A percentile compares a stretch with the other conserved stretches of the same genome.
phyloP scores from a whole-genome alignment of 257 asterid genomes.

The Lycium barbarum region DNA sequence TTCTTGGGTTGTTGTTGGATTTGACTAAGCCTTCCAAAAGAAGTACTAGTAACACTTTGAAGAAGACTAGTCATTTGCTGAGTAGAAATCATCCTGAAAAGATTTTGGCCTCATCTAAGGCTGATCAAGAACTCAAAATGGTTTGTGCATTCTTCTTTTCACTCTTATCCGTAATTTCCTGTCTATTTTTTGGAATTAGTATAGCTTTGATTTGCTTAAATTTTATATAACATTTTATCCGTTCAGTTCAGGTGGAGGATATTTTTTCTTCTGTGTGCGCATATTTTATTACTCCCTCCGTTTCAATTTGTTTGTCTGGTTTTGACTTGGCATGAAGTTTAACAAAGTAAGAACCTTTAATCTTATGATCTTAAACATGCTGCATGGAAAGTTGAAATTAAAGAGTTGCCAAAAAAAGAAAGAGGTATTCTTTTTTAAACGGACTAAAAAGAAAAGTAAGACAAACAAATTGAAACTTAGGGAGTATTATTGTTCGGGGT shows the following conservation, averaged over 20 bases:
- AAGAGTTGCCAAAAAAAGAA: too few species aligned
- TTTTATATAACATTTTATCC: neutral
- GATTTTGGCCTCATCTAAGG: slow-evolving; percentile 43
- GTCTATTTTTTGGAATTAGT: neutral
- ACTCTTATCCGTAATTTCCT: neutral
- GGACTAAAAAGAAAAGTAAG: too few species aligned
- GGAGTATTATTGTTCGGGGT: neutral
- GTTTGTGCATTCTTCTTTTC: slow-evolving; percentile 33
- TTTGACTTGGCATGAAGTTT: too few species aligned
- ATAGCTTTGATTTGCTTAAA: neutral
- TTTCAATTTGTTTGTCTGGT: too few species aligned
- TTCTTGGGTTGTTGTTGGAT: slow-evolving; percentile 74
- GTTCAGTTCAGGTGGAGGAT: slow-evolving; percentile 13
- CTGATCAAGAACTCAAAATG: slow-evolving; percentile 84
- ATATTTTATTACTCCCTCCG: neutral
- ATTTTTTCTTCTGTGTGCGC: too few species aligned
- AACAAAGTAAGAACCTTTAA: too few species aligned
- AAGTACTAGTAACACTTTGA: slow-evolving; percentile 36
- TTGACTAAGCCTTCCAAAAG: slow-evolving; percentile 55
- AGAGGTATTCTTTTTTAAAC: too few species aligned
- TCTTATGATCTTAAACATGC: too few species aligned
- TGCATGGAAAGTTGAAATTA: too few species aligned
- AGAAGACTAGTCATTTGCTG: slow-evolving; percentile 46
- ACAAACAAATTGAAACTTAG: too few species aligned
- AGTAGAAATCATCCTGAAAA: slow-evolving; percentile 52